phyloP scores from a whole-genome alignment of 1,284 basidiomycete species.

The Pseudozyma hubeiensis region DNA sequence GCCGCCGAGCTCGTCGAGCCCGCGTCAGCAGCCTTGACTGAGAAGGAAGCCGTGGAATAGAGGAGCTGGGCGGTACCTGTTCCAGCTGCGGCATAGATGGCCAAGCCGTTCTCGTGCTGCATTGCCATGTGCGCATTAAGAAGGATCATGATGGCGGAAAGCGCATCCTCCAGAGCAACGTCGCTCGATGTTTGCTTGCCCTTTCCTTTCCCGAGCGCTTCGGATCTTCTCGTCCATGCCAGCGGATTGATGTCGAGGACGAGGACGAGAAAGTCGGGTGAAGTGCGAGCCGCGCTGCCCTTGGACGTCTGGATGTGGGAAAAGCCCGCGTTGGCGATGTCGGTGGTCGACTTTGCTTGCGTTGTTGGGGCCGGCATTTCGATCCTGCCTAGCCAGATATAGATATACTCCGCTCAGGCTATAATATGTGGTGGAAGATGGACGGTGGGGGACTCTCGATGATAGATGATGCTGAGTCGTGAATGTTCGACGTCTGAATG shows the following conservation, averaged over 20 bases:
- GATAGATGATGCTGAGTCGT: conserved; percentile 2
- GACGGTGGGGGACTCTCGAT: not conserved
- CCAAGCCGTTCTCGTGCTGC: conserved; percentile 89
- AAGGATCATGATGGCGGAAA: conserved; percentile 79
- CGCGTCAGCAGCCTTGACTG: conserved; percentile 14
- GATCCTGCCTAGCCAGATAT: not conserved
- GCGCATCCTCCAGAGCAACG: conserved; percentile 54
- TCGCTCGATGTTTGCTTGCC: conserved; percentile 14
- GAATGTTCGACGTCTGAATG: conserved; percentile 5
- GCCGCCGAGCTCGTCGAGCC: conserved; percentile 7
- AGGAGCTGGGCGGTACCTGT: conserved; percentile 45
- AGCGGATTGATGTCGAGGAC: conserved; percentile 62
- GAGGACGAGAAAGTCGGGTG: conserved; percentile 63
- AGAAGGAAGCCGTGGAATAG: conserved; percentile 53
- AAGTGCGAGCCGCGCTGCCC: conserved; percentile 18
- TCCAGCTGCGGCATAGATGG: conserved; percentile 84
- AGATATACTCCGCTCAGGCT: no score
- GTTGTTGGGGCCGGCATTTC: conserved; percentile 36
- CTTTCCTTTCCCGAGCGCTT: conserved; percentile 25
- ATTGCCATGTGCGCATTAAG: conserved; percentile 91
- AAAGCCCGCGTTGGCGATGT: conserved; percentile 48
- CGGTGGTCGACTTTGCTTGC: conserved; percentile 41
- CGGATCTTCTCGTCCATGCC: conserved; percentile 49
- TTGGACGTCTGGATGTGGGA: conserved; percentile 40
- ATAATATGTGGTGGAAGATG: not conserved